Evolutionary conservation across 106 monocot genomes (phyloP).

Genomic region (Dioscorea zingiberensis): DNA sequence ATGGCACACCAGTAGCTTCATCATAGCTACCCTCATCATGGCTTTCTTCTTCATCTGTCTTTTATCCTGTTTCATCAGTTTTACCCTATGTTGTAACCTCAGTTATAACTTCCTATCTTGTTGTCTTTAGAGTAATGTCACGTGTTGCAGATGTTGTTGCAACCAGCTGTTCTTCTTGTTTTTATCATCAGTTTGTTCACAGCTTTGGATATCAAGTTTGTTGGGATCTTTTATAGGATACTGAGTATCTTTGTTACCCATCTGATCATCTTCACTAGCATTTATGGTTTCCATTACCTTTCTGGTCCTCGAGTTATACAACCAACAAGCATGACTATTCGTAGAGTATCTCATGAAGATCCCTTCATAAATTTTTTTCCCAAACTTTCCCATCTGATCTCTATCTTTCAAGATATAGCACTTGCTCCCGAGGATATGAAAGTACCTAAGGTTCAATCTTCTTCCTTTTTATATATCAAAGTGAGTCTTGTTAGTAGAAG

Average conservation of each 20-base stretch:
- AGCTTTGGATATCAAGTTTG: neutral
- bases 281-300: neutral
- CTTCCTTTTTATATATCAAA: neutral
- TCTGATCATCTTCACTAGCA: neutral
- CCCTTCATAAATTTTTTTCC: no score
- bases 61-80: no score
- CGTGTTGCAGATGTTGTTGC: neutral
- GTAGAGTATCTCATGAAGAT: no score
- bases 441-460: neutral
- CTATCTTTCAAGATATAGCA: no score
- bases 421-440: no score
- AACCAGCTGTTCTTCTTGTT: neutral
- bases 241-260: neutral
- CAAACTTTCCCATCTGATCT: no score
- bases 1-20: no score
- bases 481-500: neutral
- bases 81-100: neutral
- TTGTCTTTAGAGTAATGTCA: neutral
- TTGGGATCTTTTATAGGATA: neutral
- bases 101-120: neutral
- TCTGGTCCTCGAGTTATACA: neutral
- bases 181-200: neutral
- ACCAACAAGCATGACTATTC: neutral
- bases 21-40: no score
- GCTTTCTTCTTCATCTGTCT: no score